These are phyloP conservation scores for Rhexocercosporidium sp. DNA, from an alignment of 2,329 filamentous ascomycete species.

Conservation along the genomic window DNA sequence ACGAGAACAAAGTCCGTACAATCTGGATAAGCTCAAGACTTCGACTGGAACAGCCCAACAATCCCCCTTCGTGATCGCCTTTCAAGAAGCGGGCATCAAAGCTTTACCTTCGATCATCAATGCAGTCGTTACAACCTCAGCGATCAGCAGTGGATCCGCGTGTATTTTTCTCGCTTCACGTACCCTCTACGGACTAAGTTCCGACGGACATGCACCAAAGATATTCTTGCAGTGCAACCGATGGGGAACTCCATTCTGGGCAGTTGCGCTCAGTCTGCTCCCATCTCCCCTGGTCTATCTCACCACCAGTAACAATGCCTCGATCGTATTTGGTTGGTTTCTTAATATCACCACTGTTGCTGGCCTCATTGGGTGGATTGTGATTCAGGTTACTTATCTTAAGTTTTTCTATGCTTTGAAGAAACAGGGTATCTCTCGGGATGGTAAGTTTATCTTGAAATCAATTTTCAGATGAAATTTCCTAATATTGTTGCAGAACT, in stretches of 20 bases:
- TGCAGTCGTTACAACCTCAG: conserved; percentile 74
- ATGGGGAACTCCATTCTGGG: conserved; percentile 60
- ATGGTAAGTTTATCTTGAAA: conserved; percentile 17
- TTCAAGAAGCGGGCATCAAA: conserved; percentile 67
- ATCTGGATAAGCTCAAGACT: conserved; percentile 51
- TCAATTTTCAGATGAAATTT: neutral
- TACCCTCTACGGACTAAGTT: conserved; percentile 62
- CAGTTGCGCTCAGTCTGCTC: conserved; percentile 56
- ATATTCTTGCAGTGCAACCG: conserved; percentile 59
- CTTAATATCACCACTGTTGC: conserved; percentile 61
- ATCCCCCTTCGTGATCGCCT: conserved; percentile 75
- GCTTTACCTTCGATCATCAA: conserved; percentile 77
- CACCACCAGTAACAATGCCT: conserved; percentile 60
- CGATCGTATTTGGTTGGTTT: conserved; percentile 74
- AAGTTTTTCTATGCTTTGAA: conserved; percentile 62
- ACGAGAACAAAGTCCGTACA: conserved; percentile 5
- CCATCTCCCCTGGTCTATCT: conserved; percentile 71
- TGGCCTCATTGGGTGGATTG: conserved; percentile 38
- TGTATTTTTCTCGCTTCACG: conserved; percentile 64
- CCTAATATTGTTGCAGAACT: conserved; percentile 12
- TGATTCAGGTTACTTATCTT: conserved; percentile 62
- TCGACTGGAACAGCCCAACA: conserved; percentile 54
- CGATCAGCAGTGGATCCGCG: conserved; percentile 72
- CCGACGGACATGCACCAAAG: conserved; percentile 57
- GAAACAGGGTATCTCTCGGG: conserved; percentile 54